phyloP scores from a whole-genome alignment of 805 yeast species.

The Metschnikowia drakensbergensis region DNA sequence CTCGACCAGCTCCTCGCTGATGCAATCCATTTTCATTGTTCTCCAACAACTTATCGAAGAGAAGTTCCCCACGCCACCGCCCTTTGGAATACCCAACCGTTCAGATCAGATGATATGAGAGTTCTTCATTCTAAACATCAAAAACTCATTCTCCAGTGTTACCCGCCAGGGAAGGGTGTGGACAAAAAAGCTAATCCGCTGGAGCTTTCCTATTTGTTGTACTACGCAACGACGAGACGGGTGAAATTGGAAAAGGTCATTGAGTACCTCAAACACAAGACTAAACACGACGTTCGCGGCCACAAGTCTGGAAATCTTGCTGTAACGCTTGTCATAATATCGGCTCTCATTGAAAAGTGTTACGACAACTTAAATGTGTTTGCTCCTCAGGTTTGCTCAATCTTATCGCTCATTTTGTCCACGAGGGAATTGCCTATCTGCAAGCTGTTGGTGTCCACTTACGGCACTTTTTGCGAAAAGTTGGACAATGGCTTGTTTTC shows the following conservation, averaged over 20 bases:
- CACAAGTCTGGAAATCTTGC: constrained; percentile 73
- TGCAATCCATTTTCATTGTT: neutral
- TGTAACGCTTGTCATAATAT: constrained; percentile 71
- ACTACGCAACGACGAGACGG: constrained; percentile 86
- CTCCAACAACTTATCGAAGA: neutral
- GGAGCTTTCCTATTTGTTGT: constrained; percentile 81
- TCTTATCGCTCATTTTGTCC: constrained; percentile 49
- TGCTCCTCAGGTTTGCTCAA: constrained; percentile 62
- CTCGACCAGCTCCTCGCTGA: neutral
- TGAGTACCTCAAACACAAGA: constrained; percentile 57
- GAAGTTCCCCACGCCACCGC: neutral
- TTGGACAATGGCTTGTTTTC: constrained; percentile 57
- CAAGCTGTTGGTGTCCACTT: constrained; percentile 49
- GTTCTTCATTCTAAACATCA: constrained; percentile 79
- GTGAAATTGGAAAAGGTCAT: constrained; percentile 87
- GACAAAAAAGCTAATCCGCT: constrained; percentile 93
- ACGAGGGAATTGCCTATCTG: constrained; percentile 61
- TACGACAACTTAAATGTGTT: constrained; percentile 80
- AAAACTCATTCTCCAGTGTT: constrained; percentile 83
- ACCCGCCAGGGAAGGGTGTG: constrained; percentile 80
- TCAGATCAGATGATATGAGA: constrained; percentile 18
- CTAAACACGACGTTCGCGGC: constrained; percentile 55
- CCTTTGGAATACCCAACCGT: neutral
- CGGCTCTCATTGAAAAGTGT: constrained; percentile 70
- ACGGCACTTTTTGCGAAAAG: constrained; percentile 36